Evolutionary conservation across 306 rosid genomes (phyloP).

Genomic region (Casuarina cunninghamiana): DNA sequence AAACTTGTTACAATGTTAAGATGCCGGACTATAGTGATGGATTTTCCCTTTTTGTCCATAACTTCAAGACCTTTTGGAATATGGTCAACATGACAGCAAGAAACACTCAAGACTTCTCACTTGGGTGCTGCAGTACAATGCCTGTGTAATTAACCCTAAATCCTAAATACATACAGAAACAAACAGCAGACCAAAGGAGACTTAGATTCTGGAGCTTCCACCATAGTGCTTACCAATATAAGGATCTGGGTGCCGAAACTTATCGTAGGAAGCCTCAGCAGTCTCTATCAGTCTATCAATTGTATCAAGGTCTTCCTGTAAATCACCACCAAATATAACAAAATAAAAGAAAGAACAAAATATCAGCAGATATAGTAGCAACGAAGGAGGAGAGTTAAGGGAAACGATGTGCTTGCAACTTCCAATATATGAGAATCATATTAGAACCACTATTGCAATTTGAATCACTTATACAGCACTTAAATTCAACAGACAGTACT

Average conservation of each 20-base stretch:
- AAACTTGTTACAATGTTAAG: neutral
- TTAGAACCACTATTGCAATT: neutral
- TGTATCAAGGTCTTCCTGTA: constrained; percentile 80
- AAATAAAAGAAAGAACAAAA: constrained; percentile 12
- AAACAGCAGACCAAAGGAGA: neutral
- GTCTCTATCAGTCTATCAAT: constrained; percentile 72
- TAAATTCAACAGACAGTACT: neutral
- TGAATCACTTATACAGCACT: neutral
- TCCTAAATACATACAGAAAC: neutral
- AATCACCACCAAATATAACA: neutral
- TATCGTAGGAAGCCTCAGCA: constrained; percentile 75
- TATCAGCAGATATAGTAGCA: constrained; percentile 10
- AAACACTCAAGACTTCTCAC: neutral
- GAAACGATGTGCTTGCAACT: neutral
- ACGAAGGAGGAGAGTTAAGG: neutral
- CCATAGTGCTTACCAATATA: constrained; percentile 61
- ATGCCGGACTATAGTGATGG: neutral
- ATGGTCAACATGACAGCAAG: neutral
- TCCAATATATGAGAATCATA: neutral
- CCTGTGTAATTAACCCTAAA: neutral
- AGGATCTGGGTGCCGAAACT: constrained; percentile 98
- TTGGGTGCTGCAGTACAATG: neutral
- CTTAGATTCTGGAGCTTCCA: neutral
- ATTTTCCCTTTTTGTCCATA: neutral
- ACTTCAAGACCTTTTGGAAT: neutral